phyloP scores from a whole-genome alignment of 1,139 yeast species.

The Trichomonascaceae sp. region DNA sequence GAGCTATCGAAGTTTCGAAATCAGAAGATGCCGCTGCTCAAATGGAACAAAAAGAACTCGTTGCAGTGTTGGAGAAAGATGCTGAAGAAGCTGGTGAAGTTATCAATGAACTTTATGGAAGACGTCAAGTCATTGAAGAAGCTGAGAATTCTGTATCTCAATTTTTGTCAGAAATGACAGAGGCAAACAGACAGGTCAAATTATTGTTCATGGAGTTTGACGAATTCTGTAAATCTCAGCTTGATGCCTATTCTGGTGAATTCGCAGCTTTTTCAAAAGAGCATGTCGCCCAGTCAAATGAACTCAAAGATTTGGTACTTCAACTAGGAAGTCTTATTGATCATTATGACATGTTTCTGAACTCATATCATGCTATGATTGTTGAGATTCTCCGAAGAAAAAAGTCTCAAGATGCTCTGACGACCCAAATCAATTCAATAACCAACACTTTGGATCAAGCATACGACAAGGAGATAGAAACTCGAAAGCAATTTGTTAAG shows the following conservation, averaged over 20 bases:
- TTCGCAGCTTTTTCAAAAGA: slow-evolving; percentile 15
- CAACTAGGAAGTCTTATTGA: slow-evolving; percentile 35
- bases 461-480: slow-evolving; percentile 36
- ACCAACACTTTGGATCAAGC: slow-evolving; percentile 34
- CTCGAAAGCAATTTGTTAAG: slow-evolving; percentile 38
- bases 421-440: slow-evolving; percentile 37
- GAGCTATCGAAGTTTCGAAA: slow-evolving; percentile 26
- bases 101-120: slow-evolving; percentile 28
- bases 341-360: slow-evolving; percentile 44
- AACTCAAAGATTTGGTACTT: slow-evolving; percentile 26
- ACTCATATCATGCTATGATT: slow-evolving; percentile 45
- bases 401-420: slow-evolving; percentile 36
- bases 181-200: slow-evolving; percentile 17
- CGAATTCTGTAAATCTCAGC: slow-evolving; percentile 20
- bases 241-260: slow-evolving; percentile 18
- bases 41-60: slow-evolving; percentile 27
- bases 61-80: slow-evolving; percentile 34
- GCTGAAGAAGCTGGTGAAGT: slow-evolving; percentile 36
- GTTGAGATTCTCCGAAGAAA: slow-evolving; percentile 47
- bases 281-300: slow-evolving; percentile 19
- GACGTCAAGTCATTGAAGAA: slow-evolving; percentile 23
- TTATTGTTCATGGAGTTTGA: slow-evolving; percentile 21
- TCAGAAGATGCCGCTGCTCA: slow-evolving; percentile 16
- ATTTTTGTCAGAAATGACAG: slow-evolving; percentile 19
- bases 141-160: slow-evolving; percentile 21